A percentile compares a stretch with the other conserved stretches of the same genome.
phyloP scores from a whole-genome alignment of 108 stramenopile genomes.

The Pseudonitzschia multiseries region DNA sequence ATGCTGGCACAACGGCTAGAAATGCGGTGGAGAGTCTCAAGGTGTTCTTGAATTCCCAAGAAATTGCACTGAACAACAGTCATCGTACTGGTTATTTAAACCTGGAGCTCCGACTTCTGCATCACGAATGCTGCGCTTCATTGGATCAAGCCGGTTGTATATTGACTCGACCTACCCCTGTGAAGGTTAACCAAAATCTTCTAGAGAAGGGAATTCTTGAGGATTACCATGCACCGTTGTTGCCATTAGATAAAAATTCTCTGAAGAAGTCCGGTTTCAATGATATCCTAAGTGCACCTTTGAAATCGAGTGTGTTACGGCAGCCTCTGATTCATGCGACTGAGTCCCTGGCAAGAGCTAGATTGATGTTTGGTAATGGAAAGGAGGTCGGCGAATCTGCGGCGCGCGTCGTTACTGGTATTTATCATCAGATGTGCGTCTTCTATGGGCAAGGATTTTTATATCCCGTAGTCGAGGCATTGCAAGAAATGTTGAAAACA shows the following conservation, averaged over 20 bases:
- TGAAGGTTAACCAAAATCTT: conserved; percentile 28
- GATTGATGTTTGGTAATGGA: conserved; percentile 79
- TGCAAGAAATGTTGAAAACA: conserved; percentile 62
- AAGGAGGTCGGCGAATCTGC: conserved; percentile 69
- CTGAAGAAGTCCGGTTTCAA: conserved; percentile 60
- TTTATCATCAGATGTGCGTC: conserved; percentile 82
- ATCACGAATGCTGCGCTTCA: conserved; percentile 75
- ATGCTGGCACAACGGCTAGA: conserved; percentile 22
- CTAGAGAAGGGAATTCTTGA: conserved; percentile 58
- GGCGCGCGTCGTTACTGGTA: conserved; percentile 75
- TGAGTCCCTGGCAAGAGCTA: conserved; percentile 81
- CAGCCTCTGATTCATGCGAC: conserved; percentile 84
- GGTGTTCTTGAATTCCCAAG: conserved; percentile 80
- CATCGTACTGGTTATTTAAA: conserved; percentile 83
- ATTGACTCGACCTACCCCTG: conserved; percentile 32
- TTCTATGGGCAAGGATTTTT: conserved; percentile 81
- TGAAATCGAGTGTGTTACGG: conserved; percentile 77
- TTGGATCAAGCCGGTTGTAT: conserved; percentile 57
- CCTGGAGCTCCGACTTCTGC: conserved; percentile 76
- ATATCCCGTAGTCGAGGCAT: conserved; percentile 73
- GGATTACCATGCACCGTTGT: conserved; percentile 69
- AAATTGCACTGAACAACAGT: conserved; percentile 66
- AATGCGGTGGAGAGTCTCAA: conserved; percentile 70
- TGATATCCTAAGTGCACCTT: conserved; percentile 66
- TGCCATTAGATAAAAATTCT: conserved; percentile 65